Base-by-base conservation (phyloP, 257 asterid genomes). In the Scutellaria minor region DNA sequence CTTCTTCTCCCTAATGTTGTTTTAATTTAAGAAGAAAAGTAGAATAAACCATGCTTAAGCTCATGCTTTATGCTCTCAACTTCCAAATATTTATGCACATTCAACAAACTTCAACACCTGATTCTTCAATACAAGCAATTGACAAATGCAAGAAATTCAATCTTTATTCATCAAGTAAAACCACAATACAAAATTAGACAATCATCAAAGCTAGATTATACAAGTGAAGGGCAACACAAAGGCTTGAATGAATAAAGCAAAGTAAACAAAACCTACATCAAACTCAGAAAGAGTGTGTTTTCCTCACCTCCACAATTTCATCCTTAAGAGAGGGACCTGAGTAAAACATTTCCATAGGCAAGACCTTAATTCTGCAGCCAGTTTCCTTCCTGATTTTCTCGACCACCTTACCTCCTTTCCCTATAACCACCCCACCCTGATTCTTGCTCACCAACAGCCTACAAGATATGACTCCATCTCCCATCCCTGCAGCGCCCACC, bases 351-450 rank as follows among this genome's bases (percentile, higher is more conserved):
- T 88, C 91, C 6, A 79, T 54, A 4, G 53, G 57, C 80, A 89
- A 81, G n/a, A 87, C 93, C 77, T 78, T 84, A 59, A 91, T 82
- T 53, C 70, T 87, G 68, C 91, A 89, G 0, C 95, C 85, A 3
- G 90, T 85, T 4, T 91, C 95, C 78, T 67, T 84, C 92, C 86
- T 86, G 6, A 91, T 89, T 79, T 78, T 81, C 78, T 89, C 90
- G 15, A 91, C 84, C 46, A 86, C 88, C 27, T 79, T 85, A 48
- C 97, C 97, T 5, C 93, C 95, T 78, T 82, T 86, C 22, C 97
- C 97, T 8, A 89, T 91, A 60, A 91, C 83, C 3, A 90, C 80
- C 42, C 97, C 97, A 4, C 77, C 97, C 44, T 86, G 95, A 65
- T 58, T 79, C 64, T 72, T 80, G 63, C 80, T 78, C 18, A 75